Evolutionary conservation across 495 filamentous ascomycete species (phyloP), one percentile per base, ranked within the genome.

Genomic region (Gamarada debralockiae): DNA sequence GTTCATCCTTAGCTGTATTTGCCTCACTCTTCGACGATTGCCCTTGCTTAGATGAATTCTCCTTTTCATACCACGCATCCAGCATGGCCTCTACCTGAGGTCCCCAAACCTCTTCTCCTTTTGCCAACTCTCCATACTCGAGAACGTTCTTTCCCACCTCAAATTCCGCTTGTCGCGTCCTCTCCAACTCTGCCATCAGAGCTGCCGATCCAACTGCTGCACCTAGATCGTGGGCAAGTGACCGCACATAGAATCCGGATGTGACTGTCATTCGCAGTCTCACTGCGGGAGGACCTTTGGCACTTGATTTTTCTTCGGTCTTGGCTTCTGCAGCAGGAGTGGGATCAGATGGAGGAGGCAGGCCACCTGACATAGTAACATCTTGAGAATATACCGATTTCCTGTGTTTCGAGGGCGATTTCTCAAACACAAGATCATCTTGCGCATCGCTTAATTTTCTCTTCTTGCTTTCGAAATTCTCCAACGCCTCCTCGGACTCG

Each of bases 211-310:
- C 83, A 10, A 95, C 70, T 38, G 90, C 88, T 58, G 83, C 78
- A 15, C 93, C 93, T 24, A 99, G 76, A 61, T 99, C 95, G 61
- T 97, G 90, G 49, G 89, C 88, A 38, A 99, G 76, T 29, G 86
- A 92, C 49, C 93, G 88, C 36, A 99, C 93, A 69, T 99, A 99
- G 75, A 97, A 99, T 37, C 93, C 93, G 3, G 90, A 96, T 3
- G 90, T 85, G 36, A 96, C 93, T 1, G 87, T 95, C 87, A 99
- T 90, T 50, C 83, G 81, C 44, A 99, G 79, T 64, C 79, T 87
- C 36, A 82, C 84, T 7, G 91, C 92, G 1, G 90, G 81, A 7
- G 86, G 82, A 7, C 73, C 76, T 58, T 58, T 54, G 8, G 27
- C 13, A 25, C 41, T 31, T 23, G 38, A 38, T 10, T 13, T 10